Evolutionary conservation across 2,329 filamentous ascomycete species (phyloP), one percentile per base, ranked within the genome.

Genomic region (Dothideomycetes sp.): DNA sequence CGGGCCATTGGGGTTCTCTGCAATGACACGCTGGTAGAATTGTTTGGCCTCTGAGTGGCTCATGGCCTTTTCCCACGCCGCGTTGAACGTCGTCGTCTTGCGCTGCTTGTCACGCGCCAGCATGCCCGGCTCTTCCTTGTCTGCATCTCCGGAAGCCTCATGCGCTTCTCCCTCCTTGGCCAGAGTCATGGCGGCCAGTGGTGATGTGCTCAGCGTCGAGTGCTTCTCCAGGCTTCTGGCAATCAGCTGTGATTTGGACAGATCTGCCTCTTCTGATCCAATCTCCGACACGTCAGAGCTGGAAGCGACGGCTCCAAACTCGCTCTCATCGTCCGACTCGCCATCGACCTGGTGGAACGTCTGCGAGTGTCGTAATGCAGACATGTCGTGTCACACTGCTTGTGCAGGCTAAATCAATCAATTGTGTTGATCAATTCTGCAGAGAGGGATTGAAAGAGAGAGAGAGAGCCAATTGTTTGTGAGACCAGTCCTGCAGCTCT

Each of bases 11-110:
- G 67, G 54, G 31, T 63, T 69, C 46, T 81, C 81, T 42, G 79
- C 68, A 60, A 87, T 84, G 61, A 85, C 87, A 49, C 84, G 75
- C 64, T 95, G 89, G 60, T 94, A 98, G 65, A 96, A 94, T 46
- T 95, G 73, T 62, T 94, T 96, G 44, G 89, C 85, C 58, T 98
- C 91, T 18, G 84, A 81, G 60, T 94, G 87, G 54, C 82, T 93
- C 78, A 94, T 83, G 55, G 89, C 84, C 53, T 91, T 93, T 62
- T 98, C 91, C 38, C 85, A 84, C 38, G 89, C 81, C 54, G 89
- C 86, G 61, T 95, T 88, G 64, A 94, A 95, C 57, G 87, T 93
- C 15, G 88, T 84, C 7, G 87, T 94, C 57, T 80, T 81, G 42
- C 70, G 64, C 55, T 75, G 70, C 54, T 65, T 69, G 51, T 72